Conservation (phyloP, 2,329 filamentous ascomycete genomes). For the Aspergillus versicolor region DNA sequence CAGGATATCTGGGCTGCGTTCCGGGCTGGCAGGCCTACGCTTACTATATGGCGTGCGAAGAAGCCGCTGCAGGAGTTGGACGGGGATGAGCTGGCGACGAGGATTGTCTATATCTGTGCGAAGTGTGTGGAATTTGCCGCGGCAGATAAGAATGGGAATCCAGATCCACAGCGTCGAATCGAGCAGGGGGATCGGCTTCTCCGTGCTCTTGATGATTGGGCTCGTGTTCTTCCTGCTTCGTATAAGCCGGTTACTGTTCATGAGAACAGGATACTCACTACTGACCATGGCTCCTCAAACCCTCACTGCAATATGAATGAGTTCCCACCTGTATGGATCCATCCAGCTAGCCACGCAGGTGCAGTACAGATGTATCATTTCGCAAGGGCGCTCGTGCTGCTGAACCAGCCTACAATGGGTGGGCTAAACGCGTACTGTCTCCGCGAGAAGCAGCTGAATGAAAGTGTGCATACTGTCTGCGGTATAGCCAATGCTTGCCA, state of each 20-base stretch:
- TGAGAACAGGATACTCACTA: conserved; percentile 7
- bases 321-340: conserved; percentile 51
- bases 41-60: conserved; percentile 57
- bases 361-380: conserved; percentile 54
- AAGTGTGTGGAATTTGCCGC: conserved; percentile 55
- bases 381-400: conserved; percentile 51
- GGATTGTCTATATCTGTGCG: conserved; percentile 51
- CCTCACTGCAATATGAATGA: not conserved
- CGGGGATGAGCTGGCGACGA: conserved; percentile 54
- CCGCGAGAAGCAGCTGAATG: conserved; percentile 16
- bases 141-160: conserved; percentile 32
- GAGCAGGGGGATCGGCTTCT: conserved; percentile 46
- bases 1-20: conserved; percentile 66
- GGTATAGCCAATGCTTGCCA: conserved; percentile 16
- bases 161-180: conserved; percentile 43
- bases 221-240: conserved; percentile 37
- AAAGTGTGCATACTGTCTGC: conserved; percentile 18
- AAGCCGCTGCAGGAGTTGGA: conserved; percentile 49
- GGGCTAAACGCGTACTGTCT: conserved; percentile 47
- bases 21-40: conserved; percentile 53
- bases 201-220: conserved; percentile 51
- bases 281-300: too few species aligned
- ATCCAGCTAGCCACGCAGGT: conserved; percentile 48
- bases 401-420: conserved; percentile 52
- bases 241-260: conserved; percentile 40